These are phyloP conservation scores for Penicillium maclennaniae DNA, from an alignment of 495 filamentous ascomycete genomes.

Conservation along the genomic window DNA sequence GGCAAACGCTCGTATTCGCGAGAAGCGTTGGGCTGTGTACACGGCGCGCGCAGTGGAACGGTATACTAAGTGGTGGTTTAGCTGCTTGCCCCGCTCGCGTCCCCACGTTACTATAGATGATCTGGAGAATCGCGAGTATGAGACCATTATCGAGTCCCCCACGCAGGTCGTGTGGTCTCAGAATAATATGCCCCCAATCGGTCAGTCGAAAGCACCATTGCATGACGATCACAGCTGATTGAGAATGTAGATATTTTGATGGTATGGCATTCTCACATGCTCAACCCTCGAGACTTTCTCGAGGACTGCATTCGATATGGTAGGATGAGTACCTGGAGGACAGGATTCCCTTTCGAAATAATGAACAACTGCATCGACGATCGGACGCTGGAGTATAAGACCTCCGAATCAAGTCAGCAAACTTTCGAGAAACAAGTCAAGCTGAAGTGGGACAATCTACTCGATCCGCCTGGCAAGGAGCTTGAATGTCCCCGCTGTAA, in stretches of 20 bases:
- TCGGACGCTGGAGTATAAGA: conserved; percentile 56
- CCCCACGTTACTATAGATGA: conserved; percentile 10
- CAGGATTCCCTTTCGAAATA: conserved; percentile 65
- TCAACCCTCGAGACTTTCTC: conserved; percentile 71
- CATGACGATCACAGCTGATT: not conserved
- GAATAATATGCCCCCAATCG: conserved; percentile 26
- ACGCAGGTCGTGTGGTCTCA: conserved; percentile 13
- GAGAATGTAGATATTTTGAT: conserved; percentile 66
- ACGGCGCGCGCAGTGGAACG: conserved; percentile 68
- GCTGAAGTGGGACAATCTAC: conserved; percentile 54
- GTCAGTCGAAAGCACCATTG: conserved; percentile 8
- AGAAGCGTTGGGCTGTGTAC: conserved; percentile 79
- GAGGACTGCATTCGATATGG: conserved; percentile 70
- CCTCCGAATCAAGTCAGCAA: conserved; percentile 38
- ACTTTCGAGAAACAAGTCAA: conserved; percentile 51
- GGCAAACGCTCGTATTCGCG: conserved; percentile 44
- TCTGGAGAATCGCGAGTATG: conserved; percentile 9
- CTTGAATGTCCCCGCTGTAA: conserved; percentile 57
- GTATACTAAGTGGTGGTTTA: conserved; percentile 68
- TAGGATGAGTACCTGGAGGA: conserved; percentile 55
- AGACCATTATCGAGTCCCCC: conserved; percentile 8
- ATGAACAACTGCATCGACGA: conserved; percentile 61
- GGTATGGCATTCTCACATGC: conserved; percentile 84
- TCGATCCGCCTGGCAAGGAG: conserved; percentile 45
- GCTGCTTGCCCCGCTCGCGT: conserved; percentile 18